These are phyloP conservation scores for Geoglossum cookeanum DNA, from an alignment of 2,329 filamentous ascomycete species.

Conservation along the genomic window DNA sequence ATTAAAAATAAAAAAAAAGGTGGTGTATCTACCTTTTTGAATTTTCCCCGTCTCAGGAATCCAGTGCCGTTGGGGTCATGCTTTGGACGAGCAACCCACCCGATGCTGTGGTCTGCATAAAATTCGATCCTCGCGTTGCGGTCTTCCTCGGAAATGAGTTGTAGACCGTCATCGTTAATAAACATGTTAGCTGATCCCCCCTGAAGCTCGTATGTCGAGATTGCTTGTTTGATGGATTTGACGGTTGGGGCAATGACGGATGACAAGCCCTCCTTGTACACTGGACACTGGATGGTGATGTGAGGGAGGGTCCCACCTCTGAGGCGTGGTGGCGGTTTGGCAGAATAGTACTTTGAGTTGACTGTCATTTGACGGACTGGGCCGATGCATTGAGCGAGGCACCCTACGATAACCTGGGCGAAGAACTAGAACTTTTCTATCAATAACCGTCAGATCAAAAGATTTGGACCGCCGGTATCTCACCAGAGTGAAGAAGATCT, in stretches of 20 bases:
- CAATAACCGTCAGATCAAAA: slow-evolving; percentile 6
- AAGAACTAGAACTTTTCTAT: slow-evolving; percentile 35
- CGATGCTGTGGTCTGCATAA: slow-evolving; percentile 49
- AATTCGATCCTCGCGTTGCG: slow-evolving; percentile 45
- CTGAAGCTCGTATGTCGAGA: slow-evolving; percentile 58
- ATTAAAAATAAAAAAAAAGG: neutral
- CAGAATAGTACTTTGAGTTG: slow-evolving; percentile 73
- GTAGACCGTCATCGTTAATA: slow-evolving; percentile 56
- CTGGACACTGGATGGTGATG: slow-evolving; percentile 64
- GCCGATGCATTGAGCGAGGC: slow-evolving; percentile 55
- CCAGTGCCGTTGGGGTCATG: slow-evolving; percentile 44
- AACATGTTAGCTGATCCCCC: slow-evolving; percentile 65
- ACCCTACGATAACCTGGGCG: slow-evolving; percentile 57
- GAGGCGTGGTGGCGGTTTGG: slow-evolving; percentile 44
- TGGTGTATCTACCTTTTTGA: slow-evolving; percentile 21
- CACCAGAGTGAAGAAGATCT: slow-evolving; percentile 58
- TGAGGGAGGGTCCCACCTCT: slow-evolving; percentile 28
- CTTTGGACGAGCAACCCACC: slow-evolving; percentile 47
- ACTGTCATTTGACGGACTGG: slow-evolving; percentile 51
- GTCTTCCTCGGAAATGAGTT: slow-evolving; percentile 44
- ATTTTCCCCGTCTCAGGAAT: slow-evolving; percentile 43
- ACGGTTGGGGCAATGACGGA: slow-evolving; percentile 62
- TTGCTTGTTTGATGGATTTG: slow-evolving; percentile 57
- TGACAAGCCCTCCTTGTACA: slow-evolving; percentile 67
- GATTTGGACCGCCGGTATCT: slow-evolving; percentile 8